Conservation (phyloP, 495 filamentous ascomycete genomes). For the Parathielavia appendiculata region DNA sequence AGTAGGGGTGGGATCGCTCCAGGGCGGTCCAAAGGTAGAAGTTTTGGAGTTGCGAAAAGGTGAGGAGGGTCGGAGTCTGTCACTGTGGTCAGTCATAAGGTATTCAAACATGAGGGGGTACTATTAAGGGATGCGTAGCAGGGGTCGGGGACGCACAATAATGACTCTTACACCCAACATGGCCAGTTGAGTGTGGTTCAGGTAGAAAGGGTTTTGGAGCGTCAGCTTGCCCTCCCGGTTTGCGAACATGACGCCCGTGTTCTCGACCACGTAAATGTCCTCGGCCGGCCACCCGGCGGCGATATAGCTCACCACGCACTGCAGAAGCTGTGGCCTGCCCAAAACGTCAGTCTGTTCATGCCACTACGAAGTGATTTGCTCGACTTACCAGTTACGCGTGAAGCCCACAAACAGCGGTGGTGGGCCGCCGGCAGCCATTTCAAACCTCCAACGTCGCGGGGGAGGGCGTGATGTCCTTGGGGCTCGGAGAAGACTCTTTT, state of each 20-base stretch:
- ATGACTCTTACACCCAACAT: conserved; percentile 53
- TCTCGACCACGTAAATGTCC: conserved; percentile 59
- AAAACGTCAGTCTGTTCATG: conserved; percentile 48
- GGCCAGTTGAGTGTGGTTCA: conserved; percentile 50
- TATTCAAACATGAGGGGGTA: too few relatives aligned
- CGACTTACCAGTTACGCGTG: too few relatives aligned
- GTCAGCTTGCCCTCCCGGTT: conserved; percentile 46
- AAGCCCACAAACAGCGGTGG: too few relatives aligned
- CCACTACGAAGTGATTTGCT: conserved; percentile 18
- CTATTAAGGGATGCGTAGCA: too few relatives aligned
- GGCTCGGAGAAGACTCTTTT: conserved; percentile 16
- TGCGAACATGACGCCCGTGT: conserved; percentile 54
- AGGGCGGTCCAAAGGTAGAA: conserved; percentile 47
- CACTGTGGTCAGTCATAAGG: background rate
- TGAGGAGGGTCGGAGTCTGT: conserved; percentile 53
- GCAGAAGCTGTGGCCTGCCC: conserved; percentile 51
- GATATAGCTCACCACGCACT: conserved; percentile 54
- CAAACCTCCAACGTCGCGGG: conserved; percentile 24
- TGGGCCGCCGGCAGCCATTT: too few relatives aligned
- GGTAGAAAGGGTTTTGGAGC: conserved; percentile 57
- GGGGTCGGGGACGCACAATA: conserved; percentile 15
- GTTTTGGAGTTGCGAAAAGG: conserved; percentile 59
- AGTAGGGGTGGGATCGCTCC: conserved; percentile 47
- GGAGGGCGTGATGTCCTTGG: conserved; percentile 38
- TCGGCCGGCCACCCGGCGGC: conserved; percentile 56